Evolutionary conservation across 2,329 filamentous ascomycete genomes (phyloP).

Genomic region (Lojkania enalia): DNA sequence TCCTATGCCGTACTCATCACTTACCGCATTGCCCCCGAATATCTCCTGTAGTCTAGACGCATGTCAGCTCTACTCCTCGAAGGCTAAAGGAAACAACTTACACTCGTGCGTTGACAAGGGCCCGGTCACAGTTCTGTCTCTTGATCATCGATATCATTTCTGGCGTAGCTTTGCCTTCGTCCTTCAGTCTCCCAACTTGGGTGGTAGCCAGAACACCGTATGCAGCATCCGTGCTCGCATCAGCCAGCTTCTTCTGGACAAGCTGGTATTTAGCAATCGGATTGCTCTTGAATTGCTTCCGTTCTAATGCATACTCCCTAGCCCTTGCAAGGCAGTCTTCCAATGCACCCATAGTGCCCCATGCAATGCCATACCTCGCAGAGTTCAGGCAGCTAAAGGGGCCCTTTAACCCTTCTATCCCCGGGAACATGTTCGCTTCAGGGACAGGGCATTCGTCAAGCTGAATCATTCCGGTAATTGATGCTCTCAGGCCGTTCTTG

Average conservation of each 20-base stretch:
- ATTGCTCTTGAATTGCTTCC: conserved; percentile 95
- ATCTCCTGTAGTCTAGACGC: conserved; percentile 76
- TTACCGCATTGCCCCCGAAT: conserved; percentile 97
- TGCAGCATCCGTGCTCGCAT: conserved; percentile 86
- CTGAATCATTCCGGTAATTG: conserved; percentile 97
- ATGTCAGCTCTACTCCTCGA: conserved; percentile 5
- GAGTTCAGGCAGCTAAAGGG: conserved; percentile 95
- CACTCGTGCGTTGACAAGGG: conserved; percentile 74
- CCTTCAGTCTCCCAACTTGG: conserved; percentile 91
- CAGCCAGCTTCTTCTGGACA: conserved; percentile 95
- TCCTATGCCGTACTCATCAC: conserved; percentile 94
- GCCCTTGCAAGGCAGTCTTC: conserved; percentile 87
- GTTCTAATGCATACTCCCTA: conserved; percentile 84
- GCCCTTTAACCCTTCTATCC: conserved; percentile 81
- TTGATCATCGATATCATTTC: conserved; percentile 99
- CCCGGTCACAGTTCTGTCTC: conserved; percentile 93
- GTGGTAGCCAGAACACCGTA: conserved; percentile 88
- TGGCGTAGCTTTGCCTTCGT: conserved; percentile 81
- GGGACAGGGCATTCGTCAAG: conserved; percentile 88
- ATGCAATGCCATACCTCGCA: conserved; percentile 89
- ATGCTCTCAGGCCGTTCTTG: conserved; percentile 92
- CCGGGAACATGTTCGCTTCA: conserved; percentile 89
- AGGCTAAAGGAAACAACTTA: conserved; percentile 40
- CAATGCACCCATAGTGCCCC: conserved; percentile 89
- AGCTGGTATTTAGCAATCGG: conserved; percentile 95